phyloP scores from a whole-genome alignment of 225 moss, liverwort and hornwort genomes.

The Thuidium tamariscinum region DNA sequence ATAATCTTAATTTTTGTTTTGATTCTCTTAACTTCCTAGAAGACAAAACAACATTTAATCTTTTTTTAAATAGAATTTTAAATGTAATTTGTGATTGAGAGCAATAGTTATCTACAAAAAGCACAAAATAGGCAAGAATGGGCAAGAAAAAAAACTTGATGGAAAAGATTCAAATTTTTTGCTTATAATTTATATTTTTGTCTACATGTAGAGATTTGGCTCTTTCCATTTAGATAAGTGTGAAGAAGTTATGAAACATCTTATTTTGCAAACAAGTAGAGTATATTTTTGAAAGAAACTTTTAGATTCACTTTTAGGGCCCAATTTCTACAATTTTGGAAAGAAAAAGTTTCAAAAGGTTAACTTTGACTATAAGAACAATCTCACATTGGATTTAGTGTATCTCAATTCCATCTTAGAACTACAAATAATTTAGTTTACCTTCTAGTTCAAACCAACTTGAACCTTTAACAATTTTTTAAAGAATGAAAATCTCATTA shows the following conservation, averaged over 20 bases:
- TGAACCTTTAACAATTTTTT: neutral
- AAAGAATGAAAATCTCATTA: neutral
- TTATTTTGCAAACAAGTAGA: neutral
- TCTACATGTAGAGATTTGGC: no score
- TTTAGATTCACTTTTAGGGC: neutral
- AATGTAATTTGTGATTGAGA: no score
- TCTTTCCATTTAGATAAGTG: no score
- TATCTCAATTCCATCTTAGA: neutral
- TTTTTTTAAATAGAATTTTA: no score
- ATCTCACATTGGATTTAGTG: neutral
- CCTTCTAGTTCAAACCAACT: neutral
- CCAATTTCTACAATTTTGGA: accelerated
- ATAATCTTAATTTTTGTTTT: neutral
- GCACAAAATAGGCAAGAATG: no score
- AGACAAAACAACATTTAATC: neutral
- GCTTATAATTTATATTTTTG: no score
- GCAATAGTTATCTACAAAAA: no score
- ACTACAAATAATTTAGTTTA: neutral
- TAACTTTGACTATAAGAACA: neutral
- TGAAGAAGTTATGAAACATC: neutral
- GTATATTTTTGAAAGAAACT: neutral
- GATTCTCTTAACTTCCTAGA: neutral
- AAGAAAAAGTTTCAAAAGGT: accelerated
- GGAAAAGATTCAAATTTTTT: no score
- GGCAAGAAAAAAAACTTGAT: no score